Percentiles rank a stretch among this genome's conserved stretches.
These are phyloP conservation scores for Penicillium coprophilum DNA, from an alignment of 495 filamentous ascomycete species.

Conservation along the genomic window DNA sequence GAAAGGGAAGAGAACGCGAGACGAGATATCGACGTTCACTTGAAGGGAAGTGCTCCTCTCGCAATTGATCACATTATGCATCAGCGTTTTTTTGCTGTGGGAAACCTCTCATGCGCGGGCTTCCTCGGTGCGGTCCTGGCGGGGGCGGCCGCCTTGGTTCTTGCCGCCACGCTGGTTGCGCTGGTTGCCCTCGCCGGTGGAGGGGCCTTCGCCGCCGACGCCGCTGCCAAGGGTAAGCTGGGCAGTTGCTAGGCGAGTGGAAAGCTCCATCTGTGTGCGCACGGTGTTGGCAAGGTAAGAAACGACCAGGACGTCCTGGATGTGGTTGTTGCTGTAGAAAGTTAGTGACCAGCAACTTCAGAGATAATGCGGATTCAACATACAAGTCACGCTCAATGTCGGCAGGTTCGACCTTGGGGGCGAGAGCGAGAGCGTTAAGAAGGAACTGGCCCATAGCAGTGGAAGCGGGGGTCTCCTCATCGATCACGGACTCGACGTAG, in stretches of 20 bases:
- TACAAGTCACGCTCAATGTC: constrained; percentile 94
- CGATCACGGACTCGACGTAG: constrained; percentile 83
- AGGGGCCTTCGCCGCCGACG: constrained; percentile 47
- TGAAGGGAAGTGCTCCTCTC: constrained; percentile 14
- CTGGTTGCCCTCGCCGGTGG: constrained; percentile 36
- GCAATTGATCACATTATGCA: constrained; percentile 31
- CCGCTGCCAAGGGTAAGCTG: constrained; percentile 59
- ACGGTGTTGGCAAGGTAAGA: constrained; percentile 98
- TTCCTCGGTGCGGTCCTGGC: constrained; percentile 45
- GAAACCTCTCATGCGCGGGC: constrained; percentile 39
- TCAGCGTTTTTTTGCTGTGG: constrained; percentile 18
- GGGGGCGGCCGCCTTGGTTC: constrained; percentile 48
- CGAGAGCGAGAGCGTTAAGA: constrained; percentile 84
- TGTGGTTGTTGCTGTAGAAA: constrained; percentile 80
- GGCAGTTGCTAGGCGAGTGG: constrained; percentile 86
- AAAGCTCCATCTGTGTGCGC: constrained; percentile 97
- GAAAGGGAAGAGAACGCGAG: constrained; percentile 15
- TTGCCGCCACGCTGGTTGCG: constrained; percentile 50
- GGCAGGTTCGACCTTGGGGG: constrained; percentile 85
- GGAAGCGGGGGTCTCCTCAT: constrained; percentile 65
- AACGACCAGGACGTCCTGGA: constrained; percentile 96
- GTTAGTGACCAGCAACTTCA: constrained; percentile 42
- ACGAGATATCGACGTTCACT: constrained; percentile 24
- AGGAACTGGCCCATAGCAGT: constrained; percentile 91
- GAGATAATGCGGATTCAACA: constrained; percentile 19